Conservation (phyloP, 768 basidiomycete genomes). For the Lactarius indigo region DNA sequence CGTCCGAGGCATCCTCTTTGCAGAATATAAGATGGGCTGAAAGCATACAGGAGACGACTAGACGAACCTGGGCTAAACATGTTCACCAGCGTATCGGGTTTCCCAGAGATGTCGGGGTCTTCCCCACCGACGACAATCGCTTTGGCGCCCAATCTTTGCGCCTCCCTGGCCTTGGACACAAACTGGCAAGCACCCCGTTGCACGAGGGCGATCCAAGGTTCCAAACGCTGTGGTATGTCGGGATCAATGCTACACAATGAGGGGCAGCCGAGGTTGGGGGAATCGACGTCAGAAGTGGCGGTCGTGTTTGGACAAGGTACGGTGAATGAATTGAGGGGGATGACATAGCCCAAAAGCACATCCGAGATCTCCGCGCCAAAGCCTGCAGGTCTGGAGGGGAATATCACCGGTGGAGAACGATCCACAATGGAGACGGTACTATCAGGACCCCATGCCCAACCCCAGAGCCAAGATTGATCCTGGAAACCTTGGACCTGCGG, state of each 20-base stretch:
- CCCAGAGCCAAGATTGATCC: constrained; percentile 37
- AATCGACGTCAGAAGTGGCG: constrained; percentile 20
- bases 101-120: constrained; percentile 57
- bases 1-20: constrained; percentile 79
- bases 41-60: constrained; percentile 10
- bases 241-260: constrained; percentile 56
- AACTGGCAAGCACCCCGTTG: constrained; percentile 90
- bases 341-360: constrained; percentile 37
- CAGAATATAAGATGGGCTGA: constrained; percentile 11
- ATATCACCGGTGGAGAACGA: constrained; percentile 64
- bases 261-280: constrained; percentile 61
- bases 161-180: constrained; percentile 67
- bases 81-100: constrained; percentile 75
- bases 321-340: constrained; percentile 37
- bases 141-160: constrained; percentile 63
- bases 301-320: constrained; percentile 38
- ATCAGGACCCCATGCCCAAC: constrained; percentile 41
- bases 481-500: constrained; percentile 25
- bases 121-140: constrained; percentile 93
- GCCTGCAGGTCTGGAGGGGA: constrained; percentile 66
- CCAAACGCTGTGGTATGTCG: constrained; percentile 53
- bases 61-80: constrained; percentile 87
- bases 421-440: constrained; percentile 69
- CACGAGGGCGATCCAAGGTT: constrained; percentile 87
- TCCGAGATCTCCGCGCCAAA: constrained; percentile 74